A percentile compares a stretch with the other conserved stretches of the same genome.
Evolutionary conservation across 257 asterid genomes (phyloP).

Genomic region (Ehretia macrophylla): DNA sequence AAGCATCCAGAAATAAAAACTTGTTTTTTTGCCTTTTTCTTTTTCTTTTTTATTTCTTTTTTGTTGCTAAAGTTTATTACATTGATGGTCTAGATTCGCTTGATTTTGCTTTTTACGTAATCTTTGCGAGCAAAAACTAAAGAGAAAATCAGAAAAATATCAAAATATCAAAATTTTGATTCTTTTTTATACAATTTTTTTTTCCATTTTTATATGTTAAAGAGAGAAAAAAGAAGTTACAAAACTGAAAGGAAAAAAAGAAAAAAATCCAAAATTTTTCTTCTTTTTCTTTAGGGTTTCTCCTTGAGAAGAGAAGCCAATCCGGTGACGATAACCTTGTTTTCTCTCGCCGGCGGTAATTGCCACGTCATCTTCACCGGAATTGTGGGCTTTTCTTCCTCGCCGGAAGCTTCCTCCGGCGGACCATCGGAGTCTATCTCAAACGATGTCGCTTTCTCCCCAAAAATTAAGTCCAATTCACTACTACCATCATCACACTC

Average conservation of each 20-base stretch:
- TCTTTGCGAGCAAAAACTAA: too few relatives aligned
- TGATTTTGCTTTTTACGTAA: background rate
- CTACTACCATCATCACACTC: slow-evolving; percentile 15
- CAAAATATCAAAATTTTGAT: slow-evolving; percentile 20
- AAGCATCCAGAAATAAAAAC: background rate
- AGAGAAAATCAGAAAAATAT: slow-evolving; percentile 19
- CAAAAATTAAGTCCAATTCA: slow-evolving; percentile 66
- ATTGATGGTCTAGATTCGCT: background rate
- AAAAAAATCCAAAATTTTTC: slow-evolving; percentile 39
- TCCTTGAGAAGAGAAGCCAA: slow-evolving; percentile 85
- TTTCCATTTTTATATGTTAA: slow-evolving; percentile 24
- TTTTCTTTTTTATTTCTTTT: background rate
- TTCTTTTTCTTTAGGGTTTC: slow-evolving; percentile 37
- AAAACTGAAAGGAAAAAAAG: slow-evolving; percentile 32
- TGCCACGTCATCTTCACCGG: slow-evolving; percentile 53
- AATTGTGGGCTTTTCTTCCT: slow-evolving; percentile 19
- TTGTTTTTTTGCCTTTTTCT: too few relatives aligned
- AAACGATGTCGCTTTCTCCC: slow-evolving; percentile 27
- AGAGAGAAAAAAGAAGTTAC: slow-evolving; percentile 65
- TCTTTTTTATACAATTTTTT: slow-evolving; percentile 11
- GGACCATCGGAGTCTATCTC: slow-evolving; percentile 18
- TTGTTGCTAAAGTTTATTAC: background rate
- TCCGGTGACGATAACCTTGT: slow-evolving; percentile 65
- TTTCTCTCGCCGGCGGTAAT: slow-evolving; percentile 73
- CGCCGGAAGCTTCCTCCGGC: slow-evolving; percentile 28